Evolutionary conservation across 208 protist species (phyloP).

Genomic region (Endotrypanum monterogeii): DNA sequence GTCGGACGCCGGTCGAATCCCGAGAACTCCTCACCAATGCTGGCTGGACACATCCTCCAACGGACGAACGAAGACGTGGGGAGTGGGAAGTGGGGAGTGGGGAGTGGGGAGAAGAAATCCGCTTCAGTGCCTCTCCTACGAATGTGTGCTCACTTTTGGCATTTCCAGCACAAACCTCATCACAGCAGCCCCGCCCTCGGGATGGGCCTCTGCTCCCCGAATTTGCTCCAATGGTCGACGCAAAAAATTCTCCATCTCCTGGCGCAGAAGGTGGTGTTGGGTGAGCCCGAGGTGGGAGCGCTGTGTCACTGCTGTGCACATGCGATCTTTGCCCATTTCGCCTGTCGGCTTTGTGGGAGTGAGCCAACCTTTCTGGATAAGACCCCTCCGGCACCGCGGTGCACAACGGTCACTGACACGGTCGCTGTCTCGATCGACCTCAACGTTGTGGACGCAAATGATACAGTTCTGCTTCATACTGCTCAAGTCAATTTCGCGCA

Average conservation of each 20-base stretch:
- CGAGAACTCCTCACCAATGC: no score
- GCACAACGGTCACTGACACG: neutral
- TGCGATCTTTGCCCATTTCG: neutral
- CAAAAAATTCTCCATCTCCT: constrained; percentile 11
- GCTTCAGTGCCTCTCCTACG: neutral
- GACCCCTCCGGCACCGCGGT: constrained; percentile 2
- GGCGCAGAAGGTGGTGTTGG: constrained; percentile 8
- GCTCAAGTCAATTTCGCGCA: constrained; percentile 27
- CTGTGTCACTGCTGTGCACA: constrained; percentile 13
- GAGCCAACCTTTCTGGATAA: neutral
- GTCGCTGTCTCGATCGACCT: neutral
- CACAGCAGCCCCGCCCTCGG: neutral
- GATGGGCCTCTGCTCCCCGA: neutral
- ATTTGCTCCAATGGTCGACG: constrained; percentile 12
- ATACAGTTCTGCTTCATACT: constrained; percentile 12
- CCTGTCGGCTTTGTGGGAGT: neutral
- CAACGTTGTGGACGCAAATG: constrained; percentile 7
- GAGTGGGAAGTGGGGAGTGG: no score
- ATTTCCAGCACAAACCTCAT: neutral
- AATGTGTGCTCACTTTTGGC: neutral
- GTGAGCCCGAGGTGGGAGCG: neutral
- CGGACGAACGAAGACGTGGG: no score
- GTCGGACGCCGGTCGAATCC: no score
- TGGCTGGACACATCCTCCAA: no score
- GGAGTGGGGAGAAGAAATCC: neutral